Conservation (phyloP, 495 filamentous ascomycete species). For the Penicillium canariense region DNA sequence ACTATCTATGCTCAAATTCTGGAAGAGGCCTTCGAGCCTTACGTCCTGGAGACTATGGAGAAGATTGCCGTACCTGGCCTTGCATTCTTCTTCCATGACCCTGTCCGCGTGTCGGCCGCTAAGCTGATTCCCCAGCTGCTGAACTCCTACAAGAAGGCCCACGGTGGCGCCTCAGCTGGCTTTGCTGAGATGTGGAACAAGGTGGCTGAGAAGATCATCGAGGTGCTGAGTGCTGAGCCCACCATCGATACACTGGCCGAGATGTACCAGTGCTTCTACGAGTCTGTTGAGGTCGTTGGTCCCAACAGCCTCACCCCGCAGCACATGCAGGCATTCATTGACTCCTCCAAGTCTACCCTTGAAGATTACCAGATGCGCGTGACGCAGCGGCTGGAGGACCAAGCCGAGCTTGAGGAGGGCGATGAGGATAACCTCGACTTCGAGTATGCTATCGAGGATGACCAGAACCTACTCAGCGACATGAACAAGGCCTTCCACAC, state of each 20-base stretch:
- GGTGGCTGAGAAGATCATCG: constrained; percentile 86
- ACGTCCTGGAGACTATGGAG: constrained; percentile 90
- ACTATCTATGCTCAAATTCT: constrained; percentile 95
- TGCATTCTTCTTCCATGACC: constrained; percentile 99
- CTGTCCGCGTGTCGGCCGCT: constrained; percentile 90
- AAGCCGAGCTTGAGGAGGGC: constrained; percentile 73
- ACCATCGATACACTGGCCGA: constrained; percentile 95
- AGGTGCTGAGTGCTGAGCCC: constrained; percentile 91
- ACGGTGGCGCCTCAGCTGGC: constrained; percentile 71
- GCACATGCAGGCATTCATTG: constrained; percentile 85
- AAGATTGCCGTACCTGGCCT: constrained; percentile 92
- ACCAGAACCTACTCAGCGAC: constrained; percentile 93
- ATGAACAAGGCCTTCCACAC: constrained; percentile 99
- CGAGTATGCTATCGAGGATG: constrained; percentile 89
- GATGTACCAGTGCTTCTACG: constrained; percentile 99
- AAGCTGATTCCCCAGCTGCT: constrained; percentile 93
- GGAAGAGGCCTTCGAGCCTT: constrained; percentile 86
- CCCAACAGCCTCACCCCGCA: constrained; percentile 71
- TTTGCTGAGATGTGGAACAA: constrained; percentile 77
- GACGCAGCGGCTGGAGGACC: constrained; percentile 72
- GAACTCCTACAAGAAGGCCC: constrained; percentile 87
- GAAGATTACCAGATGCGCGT: constrained; percentile 91
- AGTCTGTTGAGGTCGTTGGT: constrained; percentile 92
- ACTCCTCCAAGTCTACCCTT: constrained; percentile 75
- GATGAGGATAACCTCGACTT: constrained; percentile 71